These are phyloP conservation scores for Clarireedia paspali DNA, from an alignment of 2,329 filamentous ascomycete genomes.

Conservation along the genomic window DNA sequence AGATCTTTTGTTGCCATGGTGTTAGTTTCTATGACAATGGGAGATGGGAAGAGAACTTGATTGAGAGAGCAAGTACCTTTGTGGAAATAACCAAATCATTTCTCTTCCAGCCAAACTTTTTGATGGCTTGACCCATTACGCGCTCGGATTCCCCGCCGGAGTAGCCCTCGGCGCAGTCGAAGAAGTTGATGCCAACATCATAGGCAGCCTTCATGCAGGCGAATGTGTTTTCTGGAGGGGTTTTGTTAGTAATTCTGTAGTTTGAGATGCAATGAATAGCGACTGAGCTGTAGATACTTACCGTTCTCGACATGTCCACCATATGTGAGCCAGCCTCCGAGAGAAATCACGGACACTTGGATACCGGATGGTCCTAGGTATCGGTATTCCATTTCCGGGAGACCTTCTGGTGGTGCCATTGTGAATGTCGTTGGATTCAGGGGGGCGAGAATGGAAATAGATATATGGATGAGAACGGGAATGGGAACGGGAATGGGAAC, in stretches of 20 bases:
- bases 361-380: conserved; percentile 64
- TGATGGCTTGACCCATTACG: conserved; percentile 48
- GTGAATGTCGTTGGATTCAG: conserved; percentile 38
- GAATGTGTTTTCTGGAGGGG: conserved; percentile 46
- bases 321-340: conserved; percentile 68
- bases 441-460: not conserved
- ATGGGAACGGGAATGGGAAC: too few relatives aligned
- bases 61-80: conserved; percentile 32
- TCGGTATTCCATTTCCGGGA: conserved; percentile 59
- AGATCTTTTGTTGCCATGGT: conserved; percentile 39
- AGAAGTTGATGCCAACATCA: conserved; percentile 49
- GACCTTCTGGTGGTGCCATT: conserved; percentile 33
- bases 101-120: conserved; percentile 48
- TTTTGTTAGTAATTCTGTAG: conserved; percentile 6
- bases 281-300: conserved; percentile 24
- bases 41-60: not conserved
- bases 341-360: conserved; percentile 64
- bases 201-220: conserved; percentile 54
- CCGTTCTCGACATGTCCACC: conserved; percentile 64
- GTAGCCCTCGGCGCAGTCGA: conserved; percentile 50
- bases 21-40: not conserved
- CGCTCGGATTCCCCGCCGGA: conserved; percentile 44
- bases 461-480: not conserved
- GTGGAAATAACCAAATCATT: conserved; percentile 51
- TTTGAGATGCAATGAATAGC: not conserved